Conservation (phyloP, 148 eudicot species). For the Amaranthus hypochondriacus region DNA sequence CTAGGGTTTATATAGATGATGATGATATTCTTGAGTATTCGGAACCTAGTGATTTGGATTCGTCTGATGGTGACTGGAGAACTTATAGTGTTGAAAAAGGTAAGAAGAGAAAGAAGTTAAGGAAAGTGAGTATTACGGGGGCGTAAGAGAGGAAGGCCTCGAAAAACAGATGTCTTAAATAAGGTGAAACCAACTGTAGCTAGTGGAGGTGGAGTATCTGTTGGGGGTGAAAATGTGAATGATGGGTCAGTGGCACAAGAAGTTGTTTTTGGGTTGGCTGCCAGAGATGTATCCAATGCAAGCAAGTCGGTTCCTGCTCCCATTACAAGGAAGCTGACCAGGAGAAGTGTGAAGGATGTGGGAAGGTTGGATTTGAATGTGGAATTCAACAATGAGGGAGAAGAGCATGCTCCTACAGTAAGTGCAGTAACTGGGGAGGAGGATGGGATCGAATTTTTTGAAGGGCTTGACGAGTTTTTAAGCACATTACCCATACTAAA, state of each 20-base stretch:
- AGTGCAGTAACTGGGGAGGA: slow-evolving; percentile 38
- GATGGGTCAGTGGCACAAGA: slow-evolving; percentile 16
- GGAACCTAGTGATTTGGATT: slow-evolving; percentile 55
- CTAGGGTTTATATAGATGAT: slow-evolving; percentile 47
- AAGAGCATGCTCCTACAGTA: slow-evolving; percentile 43
- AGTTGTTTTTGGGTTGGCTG: slow-evolving; percentile 21
- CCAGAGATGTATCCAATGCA: slow-evolving; percentile 7
- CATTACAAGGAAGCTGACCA: slow-evolving; percentile 46
- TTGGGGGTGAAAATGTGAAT: slow-evolving; percentile 18
- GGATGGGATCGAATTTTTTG: slow-evolving; percentile 40
- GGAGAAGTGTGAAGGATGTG: slow-evolving; percentile 36
- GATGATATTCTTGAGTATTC: slow-evolving; percentile 39
- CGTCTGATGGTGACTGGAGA: slow-evolving; percentile 58
- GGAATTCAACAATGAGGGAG: slow-evolving; percentile 56
- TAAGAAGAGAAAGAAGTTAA: slow-evolving; percentile 36
- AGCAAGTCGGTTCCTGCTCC: slow-evolving; percentile 27
- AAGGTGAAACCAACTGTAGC: slow-evolving; percentile 12
- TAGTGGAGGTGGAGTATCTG: slow-evolving; percentile 15
- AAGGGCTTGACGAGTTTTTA: slow-evolving; percentile 41
- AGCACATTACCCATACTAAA: slow-evolving; percentile 51
- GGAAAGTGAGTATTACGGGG: background rate
- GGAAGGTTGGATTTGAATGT: slow-evolving; percentile 63
- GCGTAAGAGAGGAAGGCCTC: slow-evolving; percentile 24
- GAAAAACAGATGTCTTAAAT: slow-evolving; percentile 9
- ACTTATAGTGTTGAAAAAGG: slow-evolving; percentile 18